phyloP scores from a whole-genome alignment of 2,329 filamentous ascomycete genomes.

The Pseudonectria foliicola region DNA sequence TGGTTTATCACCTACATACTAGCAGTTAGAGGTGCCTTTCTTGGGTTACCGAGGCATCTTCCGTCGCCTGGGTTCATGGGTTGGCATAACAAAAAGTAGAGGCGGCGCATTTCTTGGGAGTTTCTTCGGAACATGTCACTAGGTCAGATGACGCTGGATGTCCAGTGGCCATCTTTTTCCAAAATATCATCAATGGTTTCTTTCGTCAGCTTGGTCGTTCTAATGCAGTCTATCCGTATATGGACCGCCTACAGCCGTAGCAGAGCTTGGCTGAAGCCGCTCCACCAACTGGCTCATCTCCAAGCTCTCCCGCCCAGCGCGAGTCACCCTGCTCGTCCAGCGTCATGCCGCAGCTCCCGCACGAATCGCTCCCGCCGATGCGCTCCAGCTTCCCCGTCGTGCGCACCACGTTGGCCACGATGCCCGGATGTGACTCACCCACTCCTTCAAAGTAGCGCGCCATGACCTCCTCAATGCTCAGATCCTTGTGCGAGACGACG shows the following conservation, averaged over 20 bases:
- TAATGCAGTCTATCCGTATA: constrained; percentile 38
- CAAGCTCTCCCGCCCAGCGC: constrained; percentile 56
- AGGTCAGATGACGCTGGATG: constrained; percentile 10
- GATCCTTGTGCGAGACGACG: constrained; percentile 61
- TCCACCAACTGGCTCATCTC: constrained; percentile 28
- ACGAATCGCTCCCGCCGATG: constrained; percentile 36
- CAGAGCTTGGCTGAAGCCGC: constrained; percentile 40
- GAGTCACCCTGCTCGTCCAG: constrained; percentile 57
- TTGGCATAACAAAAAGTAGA: constrained; percentile 16
- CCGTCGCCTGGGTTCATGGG: constrained; percentile 13
- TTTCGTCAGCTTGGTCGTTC: constrained; percentile 12
- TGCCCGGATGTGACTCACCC: constrained; percentile 78
- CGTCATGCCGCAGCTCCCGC: constrained; percentile 63
- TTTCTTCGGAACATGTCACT: constrained; percentile 13
- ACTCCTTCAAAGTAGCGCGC: constrained; percentile 74
- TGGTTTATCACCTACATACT: constrained; percentile 5
- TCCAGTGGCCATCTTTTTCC: constrained; percentile 2
- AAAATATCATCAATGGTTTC: background rate
- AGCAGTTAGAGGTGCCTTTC: constrained; percentile 5
- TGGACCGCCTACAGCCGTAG: constrained; percentile 66
- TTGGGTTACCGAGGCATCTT: constrained; percentile 14
- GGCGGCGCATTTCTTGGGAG: constrained; percentile 17
- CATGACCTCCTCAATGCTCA: constrained; percentile 90
- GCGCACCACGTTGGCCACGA: constrained; percentile 91
- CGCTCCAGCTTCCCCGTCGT: constrained; percentile 76